These are phyloP conservation scores for Solanum tacnaense DNA, from an alignment of 257 asterid species.

Conservation along the genomic window DNA sequence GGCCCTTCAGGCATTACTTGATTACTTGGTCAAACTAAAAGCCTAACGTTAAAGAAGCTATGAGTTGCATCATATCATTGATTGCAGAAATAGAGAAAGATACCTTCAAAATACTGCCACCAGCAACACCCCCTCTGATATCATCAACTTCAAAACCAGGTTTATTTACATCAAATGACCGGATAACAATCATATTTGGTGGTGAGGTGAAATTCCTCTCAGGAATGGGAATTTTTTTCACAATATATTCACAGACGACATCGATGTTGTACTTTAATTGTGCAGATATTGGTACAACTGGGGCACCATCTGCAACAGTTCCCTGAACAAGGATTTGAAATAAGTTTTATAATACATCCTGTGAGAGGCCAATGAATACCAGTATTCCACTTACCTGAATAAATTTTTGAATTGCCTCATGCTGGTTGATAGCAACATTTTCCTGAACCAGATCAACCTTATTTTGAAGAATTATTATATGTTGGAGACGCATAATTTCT, in stretches of 20 bases:
- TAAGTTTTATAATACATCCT: neutral
- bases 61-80: neutral
- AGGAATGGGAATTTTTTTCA: slow-evolving; percentile 84
- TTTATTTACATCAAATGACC: slow-evolving; percentile 94
- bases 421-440: slow-evolving; percentile 91
- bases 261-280: slow-evolving; percentile 94
- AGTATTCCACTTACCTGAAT: slow-evolving; percentile 43
- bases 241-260: slow-evolving; percentile 79
- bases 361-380: neutral
- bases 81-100: neutral
- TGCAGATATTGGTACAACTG: slow-evolving; percentile 94
- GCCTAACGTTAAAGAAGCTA: neutral
- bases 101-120: slow-evolving; percentile 97
- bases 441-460: slow-evolving; percentile 97
- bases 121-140: slow-evolving; percentile 95
- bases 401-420: slow-evolving; percentile 86
- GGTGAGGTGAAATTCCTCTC: slow-evolving; percentile 80
- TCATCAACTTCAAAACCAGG: slow-evolving; percentile 98
- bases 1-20: neutral
- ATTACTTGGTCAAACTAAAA: neutral
- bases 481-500: slow-evolving; percentile 91
- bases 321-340: slow-evolving; percentile 38
- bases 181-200: slow-evolving; percentile 93
- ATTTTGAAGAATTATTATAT: slow-evolving; percentile 91
- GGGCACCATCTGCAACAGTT: slow-evolving; percentile 90